phyloP scores from a whole-genome alignment of 768 basidiomycete genomes.

The Termitomyces sp. region DNA sequence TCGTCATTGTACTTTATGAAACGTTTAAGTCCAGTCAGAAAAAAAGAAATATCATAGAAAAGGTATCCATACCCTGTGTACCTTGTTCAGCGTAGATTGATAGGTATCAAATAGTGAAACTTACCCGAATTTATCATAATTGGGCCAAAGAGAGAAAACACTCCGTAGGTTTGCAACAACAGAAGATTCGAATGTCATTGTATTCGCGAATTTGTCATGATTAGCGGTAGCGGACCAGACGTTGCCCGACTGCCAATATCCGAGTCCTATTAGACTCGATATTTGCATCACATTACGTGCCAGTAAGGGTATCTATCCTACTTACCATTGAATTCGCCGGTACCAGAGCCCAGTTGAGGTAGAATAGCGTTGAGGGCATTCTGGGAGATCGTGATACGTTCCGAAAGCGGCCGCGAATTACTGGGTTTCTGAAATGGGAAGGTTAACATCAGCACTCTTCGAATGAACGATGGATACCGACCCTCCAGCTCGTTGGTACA shows the following conservation, averaged over 20 bases:
- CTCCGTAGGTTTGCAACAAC: constrained; percentile 41
- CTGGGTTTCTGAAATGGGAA: constrained; percentile 34
- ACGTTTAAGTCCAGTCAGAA: background rate
- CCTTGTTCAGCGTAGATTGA: background rate
- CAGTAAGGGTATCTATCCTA: background rate
- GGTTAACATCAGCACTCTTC: background rate
- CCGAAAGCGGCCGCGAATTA: constrained; percentile 34
- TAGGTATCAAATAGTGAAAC: background rate
- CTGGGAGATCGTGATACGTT: constrained; percentile 42
- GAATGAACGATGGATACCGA: constrained; percentile 18
- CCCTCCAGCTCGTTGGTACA: constrained; percentile 44
- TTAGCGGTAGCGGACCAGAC: constrained; percentile 51
- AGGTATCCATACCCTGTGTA: background rate
- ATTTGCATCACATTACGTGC: background rate
- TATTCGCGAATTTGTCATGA: constrained; percentile 39
- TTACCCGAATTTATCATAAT: constrained; percentile 45
- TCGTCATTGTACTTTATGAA: constrained; percentile 44
- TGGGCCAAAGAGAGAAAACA: constrained; percentile 35
- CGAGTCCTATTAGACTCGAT: constrained; percentile 33
- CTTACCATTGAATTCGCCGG: constrained; percentile 44
- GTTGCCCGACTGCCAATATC: constrained; percentile 55
- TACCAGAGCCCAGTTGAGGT: constrained; percentile 34
- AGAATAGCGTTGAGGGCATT: constrained; percentile 41
- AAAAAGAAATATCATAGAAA: background rate
- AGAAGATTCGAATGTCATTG: constrained; percentile 32